Conservation (phyloP, 2,329 filamentous ascomycete genomes). For the Colletotrichum tabaci region DNA sequence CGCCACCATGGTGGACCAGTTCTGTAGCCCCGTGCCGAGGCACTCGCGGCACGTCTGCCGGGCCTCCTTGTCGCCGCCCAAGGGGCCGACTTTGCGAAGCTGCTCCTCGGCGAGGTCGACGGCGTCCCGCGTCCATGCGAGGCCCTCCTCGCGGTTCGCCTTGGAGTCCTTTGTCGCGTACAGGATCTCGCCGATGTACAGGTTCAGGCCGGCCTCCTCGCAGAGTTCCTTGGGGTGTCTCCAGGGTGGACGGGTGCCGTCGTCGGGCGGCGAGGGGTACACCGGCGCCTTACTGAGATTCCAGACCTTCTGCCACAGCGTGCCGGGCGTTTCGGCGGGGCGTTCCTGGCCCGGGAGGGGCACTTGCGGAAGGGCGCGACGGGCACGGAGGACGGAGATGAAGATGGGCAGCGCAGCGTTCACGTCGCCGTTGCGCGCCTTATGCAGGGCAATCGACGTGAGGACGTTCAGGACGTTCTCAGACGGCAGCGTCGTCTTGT, state of each 20-base stretch:
- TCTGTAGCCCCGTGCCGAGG: constrained; percentile 80
- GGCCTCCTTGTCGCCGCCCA: constrained; percentile 26
- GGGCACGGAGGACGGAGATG: constrained; percentile 85
- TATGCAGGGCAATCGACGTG: constrained; percentile 84
- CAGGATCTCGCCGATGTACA: constrained; percentile 95
- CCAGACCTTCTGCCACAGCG: constrained; percentile 33
- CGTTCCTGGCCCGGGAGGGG: constrained; percentile 46
- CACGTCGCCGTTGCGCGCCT: constrained; percentile 78
- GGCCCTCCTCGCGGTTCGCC: constrained; percentile 73
- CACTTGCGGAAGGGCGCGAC: constrained; percentile 70
- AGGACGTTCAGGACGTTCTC: constrained; percentile 82
- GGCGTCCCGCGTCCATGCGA: constrained; percentile 91
- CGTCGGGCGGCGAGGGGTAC: constrained; percentile 80
- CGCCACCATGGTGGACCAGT: constrained; percentile 87
- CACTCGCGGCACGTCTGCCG: constrained; percentile 81
- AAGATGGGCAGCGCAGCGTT: constrained; percentile 84
- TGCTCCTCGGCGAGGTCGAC: constrained; percentile 85
- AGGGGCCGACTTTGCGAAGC: constrained; percentile 60
- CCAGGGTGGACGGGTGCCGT: constrained; percentile 77
- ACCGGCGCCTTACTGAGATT: constrained; percentile 62
- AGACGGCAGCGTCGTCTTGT: constrained; percentile 72
- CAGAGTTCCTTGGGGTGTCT: constrained; percentile 79
- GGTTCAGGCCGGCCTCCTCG: constrained; percentile 87
- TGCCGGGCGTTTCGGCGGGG: constrained; percentile 12
- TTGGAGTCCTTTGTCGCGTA: constrained; percentile 74